A percentile compares a stretch with the other conserved stretches of the same genome.
phyloP scores from a whole-genome alignment of 2,329 filamentous ascomycete genomes.

The Venturia effusa region DNA sequence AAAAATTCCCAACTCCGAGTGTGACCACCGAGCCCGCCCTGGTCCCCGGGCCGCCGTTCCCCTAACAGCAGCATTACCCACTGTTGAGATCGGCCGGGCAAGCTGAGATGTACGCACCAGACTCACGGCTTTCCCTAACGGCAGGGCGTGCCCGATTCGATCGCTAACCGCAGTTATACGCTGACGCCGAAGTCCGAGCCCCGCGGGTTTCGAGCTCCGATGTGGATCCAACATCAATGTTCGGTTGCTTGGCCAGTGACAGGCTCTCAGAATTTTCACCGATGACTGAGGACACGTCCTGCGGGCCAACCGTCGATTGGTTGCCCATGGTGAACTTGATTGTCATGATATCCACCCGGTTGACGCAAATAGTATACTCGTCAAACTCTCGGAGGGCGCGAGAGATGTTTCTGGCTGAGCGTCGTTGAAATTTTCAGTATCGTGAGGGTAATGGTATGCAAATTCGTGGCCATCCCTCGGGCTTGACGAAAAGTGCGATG shows the following conservation, averaged over 20 bases:
- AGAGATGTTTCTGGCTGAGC: not conserved
- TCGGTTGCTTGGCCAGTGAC: not conserved
- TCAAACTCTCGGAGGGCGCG: not conserved
- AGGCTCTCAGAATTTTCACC: slow-evolving; percentile 1
- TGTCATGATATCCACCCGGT: slow-evolving; percentile 2
- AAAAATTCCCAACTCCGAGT: not conserved
- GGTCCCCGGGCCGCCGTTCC: not conserved
- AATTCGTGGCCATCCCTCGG: not conserved
- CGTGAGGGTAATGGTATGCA: not conserved
- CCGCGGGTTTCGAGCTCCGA: not conserved
- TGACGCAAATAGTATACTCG: not conserved
- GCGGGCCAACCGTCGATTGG: not conserved
- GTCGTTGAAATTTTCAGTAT: not conserved
- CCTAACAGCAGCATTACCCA: not conserved
- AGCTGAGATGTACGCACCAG: not conserved
- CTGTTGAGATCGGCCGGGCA: not conserved
- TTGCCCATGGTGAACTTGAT: not conserved
- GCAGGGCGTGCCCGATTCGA: not conserved
- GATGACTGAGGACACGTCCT: not conserved
- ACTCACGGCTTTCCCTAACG: not conserved
- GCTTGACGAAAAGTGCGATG: not conserved
- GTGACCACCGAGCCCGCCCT: not conserved
- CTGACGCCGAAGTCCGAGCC: not conserved
- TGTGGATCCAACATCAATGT: not conserved
- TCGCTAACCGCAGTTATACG: not conserved